Evolutionary conservation across 2,329 filamentous ascomycete species (phyloP), one percentile per base, ranked within the genome.

Genomic region (Cryoendolithus antarcticus): DNA sequence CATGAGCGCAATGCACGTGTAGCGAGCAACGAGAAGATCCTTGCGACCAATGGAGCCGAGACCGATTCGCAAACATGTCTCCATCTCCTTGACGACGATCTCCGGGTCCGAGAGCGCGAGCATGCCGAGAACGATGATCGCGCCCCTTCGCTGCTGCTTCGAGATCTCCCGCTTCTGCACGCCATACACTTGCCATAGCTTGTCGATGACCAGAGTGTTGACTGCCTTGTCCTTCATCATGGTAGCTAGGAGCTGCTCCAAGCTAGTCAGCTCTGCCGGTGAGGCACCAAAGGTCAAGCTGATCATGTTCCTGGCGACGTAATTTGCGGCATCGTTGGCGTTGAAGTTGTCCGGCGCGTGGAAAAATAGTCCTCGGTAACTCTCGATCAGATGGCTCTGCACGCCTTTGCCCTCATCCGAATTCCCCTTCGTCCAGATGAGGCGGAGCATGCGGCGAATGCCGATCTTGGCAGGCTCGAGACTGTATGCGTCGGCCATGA

Each of bases 351-450:
- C 85, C 0, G 91, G 91, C 0, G 93, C 88, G 55, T 94, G 86
- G 53, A 98, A 98, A 63, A 96, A 98, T 1, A 98, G 74, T 12
- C 85, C 79, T 57, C 83, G 91, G 67, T 98, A 98, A 60, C 86
- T 94, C 51, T 98, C 91, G 48, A 98, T 94, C 24, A 98, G 71
- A 61, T 98, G 91, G 2, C 83, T 84, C 58, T 98, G 93, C 2
- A 98, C 88, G 40, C 91, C 91, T 64, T 96, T 98, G 53, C 93
- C 91, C 69, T 98, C 93, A 54, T 98, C 91, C 53, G 86, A 96
- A 63, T 96, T 98, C 51, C 91, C 89, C 64, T 98, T 98, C 47
- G 91, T 98, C 91, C 91, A 98, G 60, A 98, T 98, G 12, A 98
- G 71, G 38, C 89, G 80, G 46, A 98, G 71, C 91, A 98, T 98